Conservation (phyloP, 495 filamentous ascomycete genomes). For the Penicillium simplicissimum region DNA sequence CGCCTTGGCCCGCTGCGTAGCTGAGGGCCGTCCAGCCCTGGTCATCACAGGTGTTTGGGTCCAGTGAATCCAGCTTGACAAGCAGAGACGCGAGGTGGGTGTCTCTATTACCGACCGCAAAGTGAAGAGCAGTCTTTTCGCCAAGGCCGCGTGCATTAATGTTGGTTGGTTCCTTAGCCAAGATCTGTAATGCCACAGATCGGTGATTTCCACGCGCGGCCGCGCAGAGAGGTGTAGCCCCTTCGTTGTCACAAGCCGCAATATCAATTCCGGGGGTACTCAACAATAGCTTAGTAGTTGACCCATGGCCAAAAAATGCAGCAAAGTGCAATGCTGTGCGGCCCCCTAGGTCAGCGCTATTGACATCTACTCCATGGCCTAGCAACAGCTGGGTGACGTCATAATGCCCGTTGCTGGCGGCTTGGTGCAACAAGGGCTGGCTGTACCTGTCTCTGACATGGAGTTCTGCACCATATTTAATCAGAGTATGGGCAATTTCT, state of each 20-base stretch:
- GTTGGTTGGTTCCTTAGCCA: not conserved
- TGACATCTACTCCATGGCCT: not conserved
- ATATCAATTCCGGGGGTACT: not conserved
- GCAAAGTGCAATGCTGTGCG: not conserved
- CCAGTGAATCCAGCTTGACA: not conserved
- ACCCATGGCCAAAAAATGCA: not conserved
- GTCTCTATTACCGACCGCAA: not conserved
- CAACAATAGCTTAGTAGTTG: not conserved
- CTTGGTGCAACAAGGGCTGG: not conserved
- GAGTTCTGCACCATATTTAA: not conserved
- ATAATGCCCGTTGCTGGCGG: not conserved
- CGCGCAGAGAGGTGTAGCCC: not conserved
- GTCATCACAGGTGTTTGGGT: not conserved
- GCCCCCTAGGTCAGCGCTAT: not conserved
- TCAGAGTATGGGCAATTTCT: not conserved
- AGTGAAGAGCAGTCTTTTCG: not conserved
- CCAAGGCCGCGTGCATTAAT: not conserved
- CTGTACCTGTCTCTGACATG: not conserved
- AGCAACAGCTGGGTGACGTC: not conserved
- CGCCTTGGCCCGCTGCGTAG: no score
- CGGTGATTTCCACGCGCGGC: not conserved
- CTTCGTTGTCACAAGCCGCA: not conserved
- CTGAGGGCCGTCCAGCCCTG: no score
- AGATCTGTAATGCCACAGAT: not conserved
- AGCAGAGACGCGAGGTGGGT: not conserved